Conservation (phyloP, 106 monocot species). For the Triglochin maritima region DNA sequence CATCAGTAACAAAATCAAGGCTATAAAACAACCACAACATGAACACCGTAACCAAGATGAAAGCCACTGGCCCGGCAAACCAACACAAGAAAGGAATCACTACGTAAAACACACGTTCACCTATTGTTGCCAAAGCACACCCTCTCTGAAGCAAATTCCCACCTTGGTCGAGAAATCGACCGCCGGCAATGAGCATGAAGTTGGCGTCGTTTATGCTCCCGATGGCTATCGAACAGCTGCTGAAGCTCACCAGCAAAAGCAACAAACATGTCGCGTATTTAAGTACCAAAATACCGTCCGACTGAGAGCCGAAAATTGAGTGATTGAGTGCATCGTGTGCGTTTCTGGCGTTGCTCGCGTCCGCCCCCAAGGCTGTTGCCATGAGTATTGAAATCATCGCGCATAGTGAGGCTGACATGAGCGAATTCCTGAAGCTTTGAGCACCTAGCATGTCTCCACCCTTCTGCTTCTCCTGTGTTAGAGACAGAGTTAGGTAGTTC, state of each 20-base stretch:
- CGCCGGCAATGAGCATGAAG: too few species aligned
- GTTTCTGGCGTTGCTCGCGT: slow-evolving; percentile 33
- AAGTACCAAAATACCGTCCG: slow-evolving; percentile 2
- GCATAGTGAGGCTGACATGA: slow-evolving; percentile 38
- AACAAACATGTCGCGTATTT: slow-evolving; percentile 2
- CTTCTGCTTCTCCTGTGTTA: slow-evolving; percentile 24
- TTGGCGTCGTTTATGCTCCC: slow-evolving; percentile 18
- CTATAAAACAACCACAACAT: slow-evolving; percentile 29
- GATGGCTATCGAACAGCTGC: not conserved
- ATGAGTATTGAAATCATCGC: slow-evolving; percentile 36
- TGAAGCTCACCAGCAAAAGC: slow-evolving; percentile 1
- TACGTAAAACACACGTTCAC: slow-evolving; percentile 25
- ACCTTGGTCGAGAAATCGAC: slow-evolving; percentile 11
- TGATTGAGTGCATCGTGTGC: slow-evolving; percentile 10
- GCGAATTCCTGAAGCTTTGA: slow-evolving; percentile 35
- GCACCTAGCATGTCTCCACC: slow-evolving; percentile 34
- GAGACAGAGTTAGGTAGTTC: not conserved
- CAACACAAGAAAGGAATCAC: slow-evolving; percentile 24
- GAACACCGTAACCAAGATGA: slow-evolving; percentile 23
- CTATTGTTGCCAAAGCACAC: slow-evolving; percentile 11
- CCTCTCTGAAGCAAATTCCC: slow-evolving; percentile 15
- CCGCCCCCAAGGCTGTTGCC: slow-evolving; percentile 31
- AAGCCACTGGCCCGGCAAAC: slow-evolving; percentile 37
- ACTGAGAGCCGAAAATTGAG: slow-evolving; percentile 14
- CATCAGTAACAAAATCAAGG: slow-evolving; percentile 21